These are phyloP conservation scores for Digitaria exilis DNA, from an alignment of 202 grass and related monocot species.

Conservation along the genomic window DNA sequence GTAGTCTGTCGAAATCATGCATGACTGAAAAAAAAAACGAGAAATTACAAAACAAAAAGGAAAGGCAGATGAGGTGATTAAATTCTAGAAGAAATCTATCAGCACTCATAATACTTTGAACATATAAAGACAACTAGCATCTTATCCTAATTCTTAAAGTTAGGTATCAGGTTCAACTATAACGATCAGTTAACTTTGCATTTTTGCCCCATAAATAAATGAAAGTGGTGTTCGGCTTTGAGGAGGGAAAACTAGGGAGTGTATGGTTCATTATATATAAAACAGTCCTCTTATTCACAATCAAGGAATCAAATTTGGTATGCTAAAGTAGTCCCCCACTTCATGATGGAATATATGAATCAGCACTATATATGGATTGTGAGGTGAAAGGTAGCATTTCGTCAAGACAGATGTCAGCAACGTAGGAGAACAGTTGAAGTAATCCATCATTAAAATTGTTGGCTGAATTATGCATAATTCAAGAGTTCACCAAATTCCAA, in stretches of 20 bases:
- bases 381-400: slow-evolving; percentile 6
- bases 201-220: slow-evolving; percentile 5
- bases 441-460: background rate
- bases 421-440: background rate
- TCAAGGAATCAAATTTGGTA: background rate
- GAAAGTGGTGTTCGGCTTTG: slow-evolving; percentile 9
- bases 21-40: background rate
- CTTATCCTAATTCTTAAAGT: slow-evolving; percentile 17
- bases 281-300: background rate
- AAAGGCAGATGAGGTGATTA: background rate
- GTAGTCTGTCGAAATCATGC: background rate
- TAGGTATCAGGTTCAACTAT: slow-evolving; percentile 33
- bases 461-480: background rate
- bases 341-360: background rate
- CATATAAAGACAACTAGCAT: slow-evolving; percentile 29
- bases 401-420: background rate
- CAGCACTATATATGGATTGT: background rate
- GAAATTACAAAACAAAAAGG: background rate
- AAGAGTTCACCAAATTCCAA: background rate
- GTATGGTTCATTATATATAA: background rate
- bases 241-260: background rate
- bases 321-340: slow-evolving; percentile 2
- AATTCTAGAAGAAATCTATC: background rate
- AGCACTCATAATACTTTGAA: slow-evolving; percentile 14
- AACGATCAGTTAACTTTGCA: slow-evolving; percentile 25